phyloP scores from a whole-genome alignment of 495 filamentous ascomycete species.

The Aspergillus wentii region DNA sequence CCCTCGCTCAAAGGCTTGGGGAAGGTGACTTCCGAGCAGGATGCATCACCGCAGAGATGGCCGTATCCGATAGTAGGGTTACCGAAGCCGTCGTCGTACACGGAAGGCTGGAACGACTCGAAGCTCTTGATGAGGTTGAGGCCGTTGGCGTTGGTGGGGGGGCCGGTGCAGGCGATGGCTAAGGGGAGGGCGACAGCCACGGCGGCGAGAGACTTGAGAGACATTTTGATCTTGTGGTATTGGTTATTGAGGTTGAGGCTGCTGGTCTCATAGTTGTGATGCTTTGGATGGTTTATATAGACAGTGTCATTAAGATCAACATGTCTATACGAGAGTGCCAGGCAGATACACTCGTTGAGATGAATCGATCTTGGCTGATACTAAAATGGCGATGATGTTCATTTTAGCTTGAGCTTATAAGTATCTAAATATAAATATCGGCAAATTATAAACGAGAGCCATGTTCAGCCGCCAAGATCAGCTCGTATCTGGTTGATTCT shows the following conservation, averaged over 20 bases:
- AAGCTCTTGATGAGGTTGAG: constrained; percentile 34
- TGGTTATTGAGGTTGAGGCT: neutral
- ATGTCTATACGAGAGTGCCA: no score
- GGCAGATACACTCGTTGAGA: no score
- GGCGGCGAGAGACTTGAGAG: constrained; percentile 5
- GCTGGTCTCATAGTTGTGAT: no score
- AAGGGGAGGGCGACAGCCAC: constrained; percentile 5
- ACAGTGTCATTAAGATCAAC: no score
- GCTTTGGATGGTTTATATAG: no score
- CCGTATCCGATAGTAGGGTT: constrained; percentile 49
- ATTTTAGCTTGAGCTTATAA: no score
- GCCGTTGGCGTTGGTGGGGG: constrained; percentile 29
- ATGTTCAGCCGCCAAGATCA: no score
- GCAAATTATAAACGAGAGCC: no score
- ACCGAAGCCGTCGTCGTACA: constrained; percentile 37
- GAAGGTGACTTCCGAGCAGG: constrained; percentile 41
- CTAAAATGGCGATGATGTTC: no score
- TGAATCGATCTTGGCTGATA: no score
- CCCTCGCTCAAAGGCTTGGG: constrained; percentile 34
- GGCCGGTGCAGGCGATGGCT: constrained; percentile 21
- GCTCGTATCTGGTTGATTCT: no score
- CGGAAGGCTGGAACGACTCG: constrained; percentile 27
- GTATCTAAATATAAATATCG: no score
- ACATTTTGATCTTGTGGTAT: constrained; percentile 3
- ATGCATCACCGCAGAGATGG: constrained; percentile 37